Evolutionary conservation across 768 basidiomycete species (phyloP).

Genomic region (Boletus insuetus): DNA sequence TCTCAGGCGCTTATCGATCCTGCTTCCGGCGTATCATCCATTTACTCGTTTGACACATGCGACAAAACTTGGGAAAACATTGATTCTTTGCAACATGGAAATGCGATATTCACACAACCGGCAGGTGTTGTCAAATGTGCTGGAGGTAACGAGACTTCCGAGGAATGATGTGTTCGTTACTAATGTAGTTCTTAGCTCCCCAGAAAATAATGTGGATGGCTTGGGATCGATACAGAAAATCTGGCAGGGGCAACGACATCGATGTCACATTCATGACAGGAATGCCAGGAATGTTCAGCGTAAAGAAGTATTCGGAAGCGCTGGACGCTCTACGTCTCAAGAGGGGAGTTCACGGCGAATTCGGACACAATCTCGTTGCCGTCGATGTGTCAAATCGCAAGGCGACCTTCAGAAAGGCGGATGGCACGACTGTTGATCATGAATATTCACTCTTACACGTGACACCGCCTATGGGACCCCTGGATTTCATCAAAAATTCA

Average conservation of each 20-base stretch:
- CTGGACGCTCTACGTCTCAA: constrained; percentile 72
- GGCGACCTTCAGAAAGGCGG: constrained; percentile 82
- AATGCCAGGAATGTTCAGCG: constrained; percentile 94
- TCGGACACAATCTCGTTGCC: constrained; percentile 79
- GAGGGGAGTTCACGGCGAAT: constrained; percentile 77
- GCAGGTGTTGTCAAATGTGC: constrained; percentile 92
- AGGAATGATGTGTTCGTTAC: neutral
- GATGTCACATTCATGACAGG: constrained; percentile 82
- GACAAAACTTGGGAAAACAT: constrained; percentile 89
- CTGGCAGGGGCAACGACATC: constrained; percentile 54
- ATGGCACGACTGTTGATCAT: constrained; percentile 64
- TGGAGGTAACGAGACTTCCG: constrained; percentile 51
- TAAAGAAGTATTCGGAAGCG: constrained; percentile 93
- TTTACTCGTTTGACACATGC: constrained; percentile 87
- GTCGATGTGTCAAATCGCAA: constrained; percentile 68
- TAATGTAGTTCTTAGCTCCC: constrained; percentile 48
- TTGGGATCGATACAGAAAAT: constrained; percentile 74
- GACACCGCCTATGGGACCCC: constrained; percentile 89
- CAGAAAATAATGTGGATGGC: constrained; percentile 99
- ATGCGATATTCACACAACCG: constrained; percentile 94
- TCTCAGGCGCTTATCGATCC: constrained; percentile 74
- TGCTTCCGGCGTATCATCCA: constrained; percentile 80
- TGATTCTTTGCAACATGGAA: constrained; percentile 68
- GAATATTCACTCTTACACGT: constrained; percentile 85
- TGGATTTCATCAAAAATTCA: constrained; percentile 74